Evolutionary conservation across 2,329 filamentous ascomycete species (phyloP).

Genomic region (Claviceps humidiphila): DNA sequence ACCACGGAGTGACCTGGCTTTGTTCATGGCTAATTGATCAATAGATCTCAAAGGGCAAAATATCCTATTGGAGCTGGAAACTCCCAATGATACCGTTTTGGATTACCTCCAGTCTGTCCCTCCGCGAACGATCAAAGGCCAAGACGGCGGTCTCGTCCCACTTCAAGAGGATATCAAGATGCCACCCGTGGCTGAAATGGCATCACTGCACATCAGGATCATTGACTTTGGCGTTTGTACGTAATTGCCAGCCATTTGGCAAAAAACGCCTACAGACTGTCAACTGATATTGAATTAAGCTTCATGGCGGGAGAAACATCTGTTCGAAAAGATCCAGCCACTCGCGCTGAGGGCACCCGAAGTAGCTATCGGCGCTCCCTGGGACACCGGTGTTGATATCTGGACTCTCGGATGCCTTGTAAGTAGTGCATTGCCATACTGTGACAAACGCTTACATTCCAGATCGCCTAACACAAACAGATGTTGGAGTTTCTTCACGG

Average conservation of each 20-base stretch:
- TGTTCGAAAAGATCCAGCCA: slow-evolving; percentile 12
- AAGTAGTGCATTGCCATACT: no score
- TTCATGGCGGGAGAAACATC: slow-evolving; percentile 7
- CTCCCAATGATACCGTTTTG: background rate
- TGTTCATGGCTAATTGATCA: background rate
- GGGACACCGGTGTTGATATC: no score
- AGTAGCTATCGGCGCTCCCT: no score
- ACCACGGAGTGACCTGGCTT: no score
- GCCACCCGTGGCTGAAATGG: background rate
- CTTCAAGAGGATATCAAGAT: background rate
- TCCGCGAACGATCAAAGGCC: background rate
- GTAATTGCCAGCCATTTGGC: background rate
- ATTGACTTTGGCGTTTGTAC: background rate
- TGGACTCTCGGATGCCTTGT: no score
- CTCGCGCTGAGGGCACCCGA: slow-evolving; percentile 8
- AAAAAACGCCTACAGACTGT: background rate
- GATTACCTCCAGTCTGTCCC: background rate
- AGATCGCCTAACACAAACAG: no score
- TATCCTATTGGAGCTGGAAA: background rate
- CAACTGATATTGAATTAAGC: background rate
- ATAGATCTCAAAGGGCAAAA: slow-evolving; percentile 1
- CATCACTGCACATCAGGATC: background rate
- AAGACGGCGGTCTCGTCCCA: background rate
- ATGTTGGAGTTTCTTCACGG: no score
- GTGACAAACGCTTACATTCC: no score